Percentiles rank a stretch among this genome's conserved stretches.
Evolutionary conservation across 2,329 filamentous ascomycete genomes (phyloP).

Genomic region (Arthrobotrys conoides): DNA sequence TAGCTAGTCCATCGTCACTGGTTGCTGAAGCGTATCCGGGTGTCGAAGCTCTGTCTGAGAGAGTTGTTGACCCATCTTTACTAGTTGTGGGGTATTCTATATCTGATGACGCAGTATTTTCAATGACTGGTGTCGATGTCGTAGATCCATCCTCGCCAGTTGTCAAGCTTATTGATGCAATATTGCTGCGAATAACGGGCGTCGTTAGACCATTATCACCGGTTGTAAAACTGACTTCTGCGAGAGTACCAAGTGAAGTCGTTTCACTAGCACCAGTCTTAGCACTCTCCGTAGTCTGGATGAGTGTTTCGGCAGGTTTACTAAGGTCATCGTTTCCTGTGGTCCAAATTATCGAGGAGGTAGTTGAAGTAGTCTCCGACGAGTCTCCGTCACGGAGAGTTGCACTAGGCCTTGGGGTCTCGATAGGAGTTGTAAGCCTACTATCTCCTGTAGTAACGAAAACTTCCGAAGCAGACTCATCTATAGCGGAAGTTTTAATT

Average conservation of each 20-base stretch:
- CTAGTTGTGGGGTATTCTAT: background rate
- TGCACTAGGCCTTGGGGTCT: background rate
- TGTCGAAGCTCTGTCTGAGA: background rate
- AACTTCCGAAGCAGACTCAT: background rate
- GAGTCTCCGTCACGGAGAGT: background rate
- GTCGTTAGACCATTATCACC: slow-evolving; percentile 13
- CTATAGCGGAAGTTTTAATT: background rate
- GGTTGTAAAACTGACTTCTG: background rate
- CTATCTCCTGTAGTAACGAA: background rate
- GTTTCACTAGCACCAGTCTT: no score
- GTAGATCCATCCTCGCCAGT: background rate
- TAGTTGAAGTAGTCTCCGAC: background rate
- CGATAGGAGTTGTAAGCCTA: background rate
- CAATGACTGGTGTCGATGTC: background rate
- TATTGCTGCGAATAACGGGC: background rate
- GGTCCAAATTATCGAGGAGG: background rate
- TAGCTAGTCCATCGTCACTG: background rate
- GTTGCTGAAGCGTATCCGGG: background rate
- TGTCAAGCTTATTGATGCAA: background rate
- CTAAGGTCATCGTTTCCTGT: background rate
- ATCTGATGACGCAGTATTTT: background rate
- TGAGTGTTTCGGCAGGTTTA: background rate
- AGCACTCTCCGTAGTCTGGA: background rate
- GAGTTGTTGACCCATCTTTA: background rate
- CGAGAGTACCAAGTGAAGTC: background rate